A percentile compares a stretch with the other conserved stretches of the same genome.
These are phyloP conservation scores for Saccharomycopsis sp. DNA, from an alignment of 805 yeast species.

Conservation along the genomic window DNA sequence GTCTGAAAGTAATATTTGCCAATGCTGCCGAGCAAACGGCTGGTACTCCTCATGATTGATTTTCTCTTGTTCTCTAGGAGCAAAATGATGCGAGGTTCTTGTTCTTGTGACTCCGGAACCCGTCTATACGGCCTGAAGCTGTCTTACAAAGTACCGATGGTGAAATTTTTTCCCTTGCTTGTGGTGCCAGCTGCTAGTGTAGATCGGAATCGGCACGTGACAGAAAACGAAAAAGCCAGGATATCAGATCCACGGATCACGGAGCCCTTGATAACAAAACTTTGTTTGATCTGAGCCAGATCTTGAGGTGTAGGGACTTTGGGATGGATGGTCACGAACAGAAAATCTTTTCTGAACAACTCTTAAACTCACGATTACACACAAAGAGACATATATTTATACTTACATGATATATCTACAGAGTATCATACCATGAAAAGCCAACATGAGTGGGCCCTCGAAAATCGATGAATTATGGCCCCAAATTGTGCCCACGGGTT, in stretches of 20 bases:
- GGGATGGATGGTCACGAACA: too few relatives aligned
- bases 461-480: constrained; percentile 1
- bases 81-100: neutral
- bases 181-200: too few relatives aligned
- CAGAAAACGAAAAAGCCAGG: neutral
- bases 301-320: neutral
- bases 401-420: too few relatives aligned
- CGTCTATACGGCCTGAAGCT: neutral
- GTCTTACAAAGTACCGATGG: neutral
- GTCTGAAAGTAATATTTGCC: constrained; percentile 6
- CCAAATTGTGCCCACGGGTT: neutral
- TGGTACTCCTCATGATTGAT: constrained; percentile 1
- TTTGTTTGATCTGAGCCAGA: neutral
- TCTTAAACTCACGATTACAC: too few relatives aligned
- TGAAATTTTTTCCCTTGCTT: neutral
- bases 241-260: too few relatives aligned
- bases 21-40: constrained; percentile 5
- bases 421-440: neutral
- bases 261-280: neutral
- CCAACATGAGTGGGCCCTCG: neutral
- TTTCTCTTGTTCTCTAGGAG: neutral
- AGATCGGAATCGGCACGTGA: neutral
- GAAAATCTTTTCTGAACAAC: too few relatives aligned
- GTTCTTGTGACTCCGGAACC: neutral
- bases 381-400: too few relatives aligned